Evolutionary conservation across 495 filamentous ascomycete genomes (phyloP).

Genomic region (Xylaria bambusicola): DNA sequence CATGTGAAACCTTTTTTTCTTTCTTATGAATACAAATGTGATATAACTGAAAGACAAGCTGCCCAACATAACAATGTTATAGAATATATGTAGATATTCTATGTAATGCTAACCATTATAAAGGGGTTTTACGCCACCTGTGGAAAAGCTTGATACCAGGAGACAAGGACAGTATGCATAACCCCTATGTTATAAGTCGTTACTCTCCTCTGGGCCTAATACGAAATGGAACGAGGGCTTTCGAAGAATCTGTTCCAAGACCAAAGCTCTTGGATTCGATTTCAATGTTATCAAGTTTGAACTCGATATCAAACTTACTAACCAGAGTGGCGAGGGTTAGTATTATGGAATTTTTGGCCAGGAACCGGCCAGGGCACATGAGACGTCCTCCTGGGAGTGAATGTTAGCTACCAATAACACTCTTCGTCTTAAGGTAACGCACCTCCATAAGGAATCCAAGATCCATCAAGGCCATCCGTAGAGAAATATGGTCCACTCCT

Average conservation of each 20-base stretch:
- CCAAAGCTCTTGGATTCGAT: constrained; percentile 17
- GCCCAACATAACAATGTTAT: too few species aligned
- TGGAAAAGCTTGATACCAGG: too few species aligned
- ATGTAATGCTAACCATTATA: too few species aligned
- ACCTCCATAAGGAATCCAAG: constrained; percentile 34
- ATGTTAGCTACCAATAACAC: background rate
- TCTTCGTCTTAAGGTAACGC: constrained; percentile 10
- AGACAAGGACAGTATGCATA: too few species aligned
- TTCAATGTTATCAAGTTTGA: constrained; percentile 8
- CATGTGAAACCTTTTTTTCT: too few species aligned
- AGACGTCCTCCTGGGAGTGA: background rate
- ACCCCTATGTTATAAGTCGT: background rate
- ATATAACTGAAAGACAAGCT: too few species aligned
- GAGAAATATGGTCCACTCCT: constrained; percentile 18
- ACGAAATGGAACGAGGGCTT: too few species aligned
- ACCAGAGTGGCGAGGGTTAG: constrained; percentile 21
- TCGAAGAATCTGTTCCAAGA: constrained; percentile 2
- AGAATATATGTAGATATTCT: too few species aligned
- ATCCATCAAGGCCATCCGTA: constrained; percentile 22
- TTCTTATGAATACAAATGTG: too few species aligned
- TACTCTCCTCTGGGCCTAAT: background rate
- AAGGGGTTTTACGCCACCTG: too few species aligned
- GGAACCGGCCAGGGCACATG: constrained; percentile 33
- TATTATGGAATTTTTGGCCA: constrained; percentile 33
- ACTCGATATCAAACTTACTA: constrained; percentile 24